Evolutionary conservation across 1,139 yeast species (phyloP).

Genomic region (Zygotorulaspora mrakii): DNA sequence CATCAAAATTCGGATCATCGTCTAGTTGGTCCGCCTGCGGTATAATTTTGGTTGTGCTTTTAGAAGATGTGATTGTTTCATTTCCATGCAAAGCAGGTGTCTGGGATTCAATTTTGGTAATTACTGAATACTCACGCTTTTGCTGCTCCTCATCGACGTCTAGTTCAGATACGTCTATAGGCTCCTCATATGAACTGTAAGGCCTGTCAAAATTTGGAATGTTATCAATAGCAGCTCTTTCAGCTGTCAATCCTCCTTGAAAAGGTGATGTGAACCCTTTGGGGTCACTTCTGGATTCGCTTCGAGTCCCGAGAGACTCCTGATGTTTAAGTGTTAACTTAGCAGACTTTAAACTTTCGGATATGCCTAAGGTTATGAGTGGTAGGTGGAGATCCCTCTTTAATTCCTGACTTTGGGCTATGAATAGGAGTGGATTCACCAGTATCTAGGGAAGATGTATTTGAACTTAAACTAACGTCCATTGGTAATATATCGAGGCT

Average conservation of each 20-base stretch:
- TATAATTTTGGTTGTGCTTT: background rate
- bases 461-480: constrained; percentile 14
- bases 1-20: constrained; percentile 1
- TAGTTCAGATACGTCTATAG: too few species aligned
- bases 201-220: too few species aligned
- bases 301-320: too few species aligned
- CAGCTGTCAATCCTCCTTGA: too few species aligned
- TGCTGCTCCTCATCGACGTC: too few species aligned
- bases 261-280: too few species aligned
- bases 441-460: constrained; percentile 7
- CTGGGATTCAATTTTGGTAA: background rate
- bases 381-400: background rate
- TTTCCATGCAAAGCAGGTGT: background rate
- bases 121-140: too few species aligned
- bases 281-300: too few species aligned
- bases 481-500: constrained; percentile 12
- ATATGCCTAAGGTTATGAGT: constrained; percentile 14
- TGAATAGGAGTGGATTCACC: constrained; percentile 5
- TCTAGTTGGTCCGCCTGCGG: background rate
- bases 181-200: too few species aligned
- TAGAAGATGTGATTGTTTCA: too few species aligned
- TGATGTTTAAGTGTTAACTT: constrained; percentile 6
- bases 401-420: constrained; percentile 5
- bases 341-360: constrained; percentile 12
- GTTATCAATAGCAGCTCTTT: too few species aligned